Evolutionary conservation across 2,329 filamentous ascomycete species (phyloP), one percentile per base, ranked within the genome.

Genomic region (Stemphylium beticola): DNA sequence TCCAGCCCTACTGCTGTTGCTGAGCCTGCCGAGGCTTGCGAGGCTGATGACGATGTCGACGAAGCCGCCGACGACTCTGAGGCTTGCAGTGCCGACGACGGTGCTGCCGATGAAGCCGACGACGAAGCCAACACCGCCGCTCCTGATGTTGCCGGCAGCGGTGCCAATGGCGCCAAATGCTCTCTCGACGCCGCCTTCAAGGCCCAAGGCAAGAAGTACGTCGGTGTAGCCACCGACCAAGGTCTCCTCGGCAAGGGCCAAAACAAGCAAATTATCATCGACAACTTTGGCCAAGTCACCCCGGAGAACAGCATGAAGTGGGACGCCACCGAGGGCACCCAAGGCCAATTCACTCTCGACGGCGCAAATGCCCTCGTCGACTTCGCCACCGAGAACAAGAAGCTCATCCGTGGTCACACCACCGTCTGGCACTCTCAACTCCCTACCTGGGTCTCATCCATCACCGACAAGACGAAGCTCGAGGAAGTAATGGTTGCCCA

Each of bases 241-340:
- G 76, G 76, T 57, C 79, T 76, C 10, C 79, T 89, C 4, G 76
- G 69, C 31, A 69, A 76, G 9, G 79, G 76, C 49, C 77, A 80
- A 60, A 84, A 81, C 54, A 79, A 79, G n/a, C 78, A 79, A 53
- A 80, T 87, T 65, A 84, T 89, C 71, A 80, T 81, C 58, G 76
- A 78, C 48, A 77, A 87, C 72, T 89, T 89, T 58, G 86, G 86
- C 17, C 82, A 85, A 69, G 77, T 90, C 18, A 88, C 87, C 0
- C 82, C 83, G 1, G 87, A 90, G 78, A 89, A 90, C 79, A 60
- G 80, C 68, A 87, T 88, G 83, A 89, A 90, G 75, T 90, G 86
- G 86, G 84, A 88, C 62, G 76, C 81, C 31, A 79, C 79, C 15
- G 77, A 88, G 71, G 66, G 68, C 49, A 68, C 69, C 24, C 76